Base-by-base conservation (phyloP, 2,329 filamentous ascomycete species). In the Pseudocercospora musae region DNA sequence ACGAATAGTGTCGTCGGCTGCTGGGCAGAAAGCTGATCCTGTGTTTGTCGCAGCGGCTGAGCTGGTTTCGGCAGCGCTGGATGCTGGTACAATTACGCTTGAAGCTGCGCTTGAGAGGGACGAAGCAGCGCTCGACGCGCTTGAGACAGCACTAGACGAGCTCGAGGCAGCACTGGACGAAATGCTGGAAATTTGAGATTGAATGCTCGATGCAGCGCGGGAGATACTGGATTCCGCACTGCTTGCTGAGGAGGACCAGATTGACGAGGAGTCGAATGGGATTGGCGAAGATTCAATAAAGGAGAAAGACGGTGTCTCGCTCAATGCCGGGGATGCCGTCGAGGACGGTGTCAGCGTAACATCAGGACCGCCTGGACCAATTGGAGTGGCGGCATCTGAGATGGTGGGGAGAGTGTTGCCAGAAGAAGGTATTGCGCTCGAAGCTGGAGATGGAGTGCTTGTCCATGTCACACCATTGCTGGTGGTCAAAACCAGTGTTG, bases 381-480 rank as follows among this genome's bases (percentile, higher is more conserved):
- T 54, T 18, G 52, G 52, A 20, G 29, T 33, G 18, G 29, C 29
- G 29, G 8, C 52, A 15, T 54, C 52, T 4, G 52, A 54, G 2
- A 54, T 54, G 9, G 52, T 54, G 15, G 52, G 29, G 6, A 54
- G 29, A 2, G 48, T 52, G 52, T 54, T 54, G 29, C 10, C 31
- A 18, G 29, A 21, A 4, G 27, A 31, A 3, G 52, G 1, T 18
- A 8, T 1, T 40, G 37, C 15, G 15, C 37, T 40, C 10, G 52
- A 54, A 40, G 52, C 27, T 21, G 27, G 52, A 18, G 52, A 54
- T 21, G 18, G 29, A 10, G 60, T 58, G 42, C 49, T 62, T 2
- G 60, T 62, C 20, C 18, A 48, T 6, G 56, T 62, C 23, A 62
- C 42, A 13, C 52, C 56, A 37, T 52, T 48, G 44, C 53, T 57